phyloP scores from a whole-genome alignment of 176 grass and related monocot genomes.

The Carex scoparia region DNA sequence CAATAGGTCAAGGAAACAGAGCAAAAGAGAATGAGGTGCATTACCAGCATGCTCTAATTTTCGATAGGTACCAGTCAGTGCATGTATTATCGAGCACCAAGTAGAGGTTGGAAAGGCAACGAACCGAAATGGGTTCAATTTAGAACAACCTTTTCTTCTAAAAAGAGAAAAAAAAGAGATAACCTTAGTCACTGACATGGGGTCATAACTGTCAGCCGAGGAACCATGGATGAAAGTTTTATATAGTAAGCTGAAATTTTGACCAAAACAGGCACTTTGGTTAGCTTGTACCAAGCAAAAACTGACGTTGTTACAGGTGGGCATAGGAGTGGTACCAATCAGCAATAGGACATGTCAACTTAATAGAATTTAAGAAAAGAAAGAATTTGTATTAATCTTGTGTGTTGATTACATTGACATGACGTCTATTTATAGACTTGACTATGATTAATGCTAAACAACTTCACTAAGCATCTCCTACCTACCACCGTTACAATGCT shows the following conservation, averaged over 20 bases:
- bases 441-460: no score
- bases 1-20: not conserved
- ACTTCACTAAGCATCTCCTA: no score
- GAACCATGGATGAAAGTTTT: not conserved
- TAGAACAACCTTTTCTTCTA: no score
- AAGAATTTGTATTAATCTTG: no score
- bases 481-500: no score
- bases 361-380: no score
- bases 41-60: not conserved
- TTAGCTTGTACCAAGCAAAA: not conserved
- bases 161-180: no score
- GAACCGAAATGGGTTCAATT: not conserved
- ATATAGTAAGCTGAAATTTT: not conserved
- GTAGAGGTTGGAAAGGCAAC: not conserved
- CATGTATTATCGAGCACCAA: not conserved
- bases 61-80: not conserved
- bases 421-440: no score
- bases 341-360: not conserved
- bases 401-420: no score
- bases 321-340: not conserved
- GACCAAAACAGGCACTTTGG: not conserved
- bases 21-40: not conserved
- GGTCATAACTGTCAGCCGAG: not conserved
- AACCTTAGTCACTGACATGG: not conserved
- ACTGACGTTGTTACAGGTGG: not conserved